A percentile compares a stretch with the other conserved stretches of the same genome.
Conservation (phyloP, 768 basidiomycete genomes). For the Termitomyces sp. region DNA sequence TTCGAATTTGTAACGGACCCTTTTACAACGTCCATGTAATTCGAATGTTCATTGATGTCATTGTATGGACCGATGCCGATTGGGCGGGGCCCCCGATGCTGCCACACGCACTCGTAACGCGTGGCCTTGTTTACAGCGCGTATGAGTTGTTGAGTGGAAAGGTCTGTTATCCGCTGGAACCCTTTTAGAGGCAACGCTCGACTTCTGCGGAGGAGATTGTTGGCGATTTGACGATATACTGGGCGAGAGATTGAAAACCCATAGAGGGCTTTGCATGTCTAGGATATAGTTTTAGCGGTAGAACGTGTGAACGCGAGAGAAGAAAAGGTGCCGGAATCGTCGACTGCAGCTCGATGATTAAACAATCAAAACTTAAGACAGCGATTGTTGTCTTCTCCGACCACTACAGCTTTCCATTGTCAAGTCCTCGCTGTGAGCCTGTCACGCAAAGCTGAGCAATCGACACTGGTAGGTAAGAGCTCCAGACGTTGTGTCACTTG, state of each 20-base stretch:
- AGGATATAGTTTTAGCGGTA: constrained; percentile 4
- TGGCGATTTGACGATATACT: constrained; percentile 61
- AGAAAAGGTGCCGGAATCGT: not conserved
- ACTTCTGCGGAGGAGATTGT: constrained; percentile 56
- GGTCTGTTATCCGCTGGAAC: constrained; percentile 62
- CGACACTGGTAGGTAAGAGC: too few species aligned
- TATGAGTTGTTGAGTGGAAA: constrained; percentile 56
- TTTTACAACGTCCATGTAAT: constrained; percentile 30
- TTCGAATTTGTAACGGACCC: constrained; percentile 5
- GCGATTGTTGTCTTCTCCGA: not conserved
- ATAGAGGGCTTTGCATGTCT: constrained; percentile 61
- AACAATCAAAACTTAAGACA: not conserved
- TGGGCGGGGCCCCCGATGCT: constrained; percentile 50
- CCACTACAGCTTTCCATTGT: not conserved
- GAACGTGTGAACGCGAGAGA: not conserved
- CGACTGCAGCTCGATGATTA: not conserved
- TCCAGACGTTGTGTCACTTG: not conserved
- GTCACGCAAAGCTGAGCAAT: not conserved
- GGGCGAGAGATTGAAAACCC: constrained; percentile 59
- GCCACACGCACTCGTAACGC: constrained; percentile 58
- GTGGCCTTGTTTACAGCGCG: constrained; percentile 58
- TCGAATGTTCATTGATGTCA: constrained; percentile 27
- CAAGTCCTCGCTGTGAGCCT: not conserved
- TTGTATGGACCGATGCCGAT: constrained; percentile 25
- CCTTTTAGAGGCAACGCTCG: constrained; percentile 64